These are phyloP conservation scores for Tremellales sp. DNA, from an alignment of 1,284 basidiomycete species.

Conservation along the genomic window DNA sequence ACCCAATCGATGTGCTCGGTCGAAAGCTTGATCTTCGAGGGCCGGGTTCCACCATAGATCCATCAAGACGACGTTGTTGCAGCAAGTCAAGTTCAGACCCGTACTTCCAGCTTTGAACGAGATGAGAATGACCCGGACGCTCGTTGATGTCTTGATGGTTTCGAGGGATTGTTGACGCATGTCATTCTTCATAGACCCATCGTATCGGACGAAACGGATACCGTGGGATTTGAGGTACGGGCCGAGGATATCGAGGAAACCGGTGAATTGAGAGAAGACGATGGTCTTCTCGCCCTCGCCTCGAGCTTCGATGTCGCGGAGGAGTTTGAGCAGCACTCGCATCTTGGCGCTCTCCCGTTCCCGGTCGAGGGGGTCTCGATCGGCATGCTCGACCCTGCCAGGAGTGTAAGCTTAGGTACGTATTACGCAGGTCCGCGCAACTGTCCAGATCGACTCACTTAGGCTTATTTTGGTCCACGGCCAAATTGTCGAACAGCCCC, in stretches of 20 bases:
- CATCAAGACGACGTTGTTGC: constrained; percentile 87
- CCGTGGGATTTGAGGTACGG: constrained; percentile 67
- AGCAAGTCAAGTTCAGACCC: constrained; percentile 87
- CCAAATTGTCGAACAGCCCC: constrained; percentile 66
- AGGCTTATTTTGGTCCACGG: constrained; percentile 57
- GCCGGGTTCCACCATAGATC: constrained; percentile 96
- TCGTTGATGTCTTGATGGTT: constrained; percentile 62
- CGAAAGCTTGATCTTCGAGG: constrained; percentile 84
- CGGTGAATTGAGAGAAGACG: constrained; percentile 68
- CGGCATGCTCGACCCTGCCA: neutral
- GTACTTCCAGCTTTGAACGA: constrained; percentile 95
- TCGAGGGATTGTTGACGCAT: constrained; percentile 71
- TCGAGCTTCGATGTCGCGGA: constrained; percentile 64
- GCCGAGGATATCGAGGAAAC: constrained; percentile 81
- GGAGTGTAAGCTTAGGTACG: neutral
- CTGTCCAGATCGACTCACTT: too few species aligned
- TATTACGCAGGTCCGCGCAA: too few species aligned
- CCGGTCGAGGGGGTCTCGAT: too few species aligned
- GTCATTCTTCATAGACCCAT: constrained; percentile 75
- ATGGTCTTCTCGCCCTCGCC: constrained; percentile 79
- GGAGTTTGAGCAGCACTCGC: constrained; percentile 69
- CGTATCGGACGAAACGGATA: constrained; percentile 77
- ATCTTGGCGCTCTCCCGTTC: constrained; percentile 97
- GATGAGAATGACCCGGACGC: constrained; percentile 74
- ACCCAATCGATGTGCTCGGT: constrained; percentile 84